A percentile compares a stretch with the other conserved stretches of the same genome.
Conservation (phyloP, 2,329 filamentous ascomycete genomes). For the Phaeomoniella chlamydospora region DNA sequence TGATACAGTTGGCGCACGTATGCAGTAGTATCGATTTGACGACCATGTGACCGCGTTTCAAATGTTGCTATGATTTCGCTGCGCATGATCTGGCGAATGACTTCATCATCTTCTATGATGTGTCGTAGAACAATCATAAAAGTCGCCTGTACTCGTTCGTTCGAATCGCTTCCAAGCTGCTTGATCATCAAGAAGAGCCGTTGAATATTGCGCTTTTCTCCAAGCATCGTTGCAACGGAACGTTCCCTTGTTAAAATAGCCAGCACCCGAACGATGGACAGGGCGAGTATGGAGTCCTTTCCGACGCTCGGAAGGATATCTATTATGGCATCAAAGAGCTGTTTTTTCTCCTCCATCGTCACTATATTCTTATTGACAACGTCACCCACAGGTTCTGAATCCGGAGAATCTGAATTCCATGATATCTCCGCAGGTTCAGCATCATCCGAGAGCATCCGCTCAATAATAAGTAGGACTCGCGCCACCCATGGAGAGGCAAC, state of each 20-base stretch:
- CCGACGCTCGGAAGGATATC: slow-evolving; percentile 74
- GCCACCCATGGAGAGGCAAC: slow-evolving; percentile 87
- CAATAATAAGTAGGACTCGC: slow-evolving; percentile 76
- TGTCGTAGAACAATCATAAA: slow-evolving; percentile 83
- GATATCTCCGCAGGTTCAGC: slow-evolving; percentile 60
- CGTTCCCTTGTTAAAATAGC: slow-evolving; percentile 77
- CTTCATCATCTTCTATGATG: slow-evolving; percentile 86
- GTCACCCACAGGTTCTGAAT: slow-evolving; percentile 20
- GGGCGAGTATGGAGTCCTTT: slow-evolving; percentile 71
- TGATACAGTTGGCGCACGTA: slow-evolving; percentile 69
- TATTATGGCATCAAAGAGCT: slow-evolving; percentile 63
- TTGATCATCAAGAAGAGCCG: slow-evolving; percentile 90
- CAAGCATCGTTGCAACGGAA: slow-evolving; percentile 57
- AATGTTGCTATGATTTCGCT: slow-evolving; percentile 75
- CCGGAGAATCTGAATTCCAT: slow-evolving; percentile 47
- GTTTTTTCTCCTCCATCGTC: slow-evolving; percentile 48
- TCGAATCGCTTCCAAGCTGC: slow-evolving; percentile 68
- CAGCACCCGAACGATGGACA: slow-evolving; percentile 69
- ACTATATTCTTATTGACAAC: slow-evolving; percentile 38
- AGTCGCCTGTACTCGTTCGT: slow-evolving; percentile 52
- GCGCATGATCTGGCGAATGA: slow-evolving; percentile 79
- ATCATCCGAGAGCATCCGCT: slow-evolving; percentile 81
- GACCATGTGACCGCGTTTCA: slow-evolving; percentile 35
- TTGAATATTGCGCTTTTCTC: slow-evolving; percentile 79
- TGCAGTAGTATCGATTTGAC: slow-evolving; percentile 51